Percentiles rank a stretch among this genome's conserved stretches.
Evolutionary conservation across 1,139 yeast species (phyloP).

Genomic region (Saccharomycopsis phalli): DNA sequence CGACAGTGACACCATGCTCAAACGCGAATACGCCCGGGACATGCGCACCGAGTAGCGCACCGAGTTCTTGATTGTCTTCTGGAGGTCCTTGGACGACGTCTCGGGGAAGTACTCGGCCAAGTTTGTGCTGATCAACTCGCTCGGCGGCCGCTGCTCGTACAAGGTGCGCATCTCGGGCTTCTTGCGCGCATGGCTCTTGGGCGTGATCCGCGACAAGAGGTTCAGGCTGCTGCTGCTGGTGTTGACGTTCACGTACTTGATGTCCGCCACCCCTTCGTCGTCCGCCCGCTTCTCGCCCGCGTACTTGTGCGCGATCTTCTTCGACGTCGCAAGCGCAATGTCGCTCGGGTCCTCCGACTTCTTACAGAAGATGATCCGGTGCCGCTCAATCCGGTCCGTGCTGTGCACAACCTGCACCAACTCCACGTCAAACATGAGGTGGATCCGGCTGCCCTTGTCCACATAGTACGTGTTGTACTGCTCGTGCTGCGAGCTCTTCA

Average conservation of each 20-base stretch:
- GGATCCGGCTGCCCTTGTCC: constrained; percentile 36
- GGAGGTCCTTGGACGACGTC: constrained; percentile 61
- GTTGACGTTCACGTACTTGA: constrained; percentile 19
- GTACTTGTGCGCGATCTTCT: constrained; percentile 27
- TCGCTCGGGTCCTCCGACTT: constrained; percentile 55
- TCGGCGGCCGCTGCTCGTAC: constrained; percentile 89
- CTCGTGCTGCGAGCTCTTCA: constrained; percentile 36
- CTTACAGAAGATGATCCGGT: constrained; percentile 64
- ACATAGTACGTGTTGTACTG: constrained; percentile 43
- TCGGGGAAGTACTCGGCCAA: constrained; percentile 89
- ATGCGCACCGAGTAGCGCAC: constrained; percentile 65
- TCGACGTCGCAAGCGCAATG: constrained; percentile 60
- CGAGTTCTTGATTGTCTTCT: constrained; percentile 76
- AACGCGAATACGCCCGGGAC: constrained; percentile 31
- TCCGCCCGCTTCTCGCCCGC: constrained; percentile 19
- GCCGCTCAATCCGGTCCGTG: constrained; percentile 60
- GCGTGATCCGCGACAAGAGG: constrained; percentile 1
- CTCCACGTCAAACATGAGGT: constrained; percentile 65
- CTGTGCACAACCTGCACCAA: constrained; percentile 77
- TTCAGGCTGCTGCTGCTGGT: constrained; percentile 14
- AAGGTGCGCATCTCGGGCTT: constrained; percentile 39
- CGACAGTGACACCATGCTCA: constrained; percentile 21
- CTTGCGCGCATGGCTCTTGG: constrained; percentile 20
- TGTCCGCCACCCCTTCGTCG: constrained; percentile 2
- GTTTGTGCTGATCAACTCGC: constrained; percentile 84